Conservation (phyloP, 768 basidiomycete genomes). For the Coprinopsis strossmayeri region DNA sequence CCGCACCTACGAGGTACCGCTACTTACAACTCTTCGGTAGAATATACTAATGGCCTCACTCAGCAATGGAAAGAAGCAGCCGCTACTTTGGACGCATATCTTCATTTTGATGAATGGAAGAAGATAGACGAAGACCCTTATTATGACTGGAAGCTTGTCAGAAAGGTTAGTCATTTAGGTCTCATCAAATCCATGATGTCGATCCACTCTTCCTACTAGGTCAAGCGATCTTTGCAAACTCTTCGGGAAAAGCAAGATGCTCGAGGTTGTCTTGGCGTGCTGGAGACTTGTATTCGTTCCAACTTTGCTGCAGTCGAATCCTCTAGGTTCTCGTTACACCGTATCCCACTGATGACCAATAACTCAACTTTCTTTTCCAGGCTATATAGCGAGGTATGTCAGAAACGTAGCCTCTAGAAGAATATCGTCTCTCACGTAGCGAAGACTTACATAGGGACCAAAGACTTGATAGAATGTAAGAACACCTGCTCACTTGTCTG, state of each 20-base stretch:
- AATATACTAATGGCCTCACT: not conserved
- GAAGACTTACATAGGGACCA: slow-evolving; percentile 90
- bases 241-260: slow-evolving; percentile 75
- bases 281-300: slow-evolving; percentile 84
- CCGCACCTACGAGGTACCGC: slow-evolving; percentile 57
- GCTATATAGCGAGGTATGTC: slow-evolving; percentile 82
- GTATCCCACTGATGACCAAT: not conserved
- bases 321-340: slow-evolving; percentile 39
- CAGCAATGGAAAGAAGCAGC: slow-evolving; percentile 90
- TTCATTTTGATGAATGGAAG: slow-evolving; percentile 91
- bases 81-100: slow-evolving; percentile 66
- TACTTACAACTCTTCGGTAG: not conserved
- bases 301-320: slow-evolving; percentile 96
- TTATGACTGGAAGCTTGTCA: slow-evolving; percentile 87
- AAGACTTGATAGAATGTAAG: slow-evolving; percentile 80
- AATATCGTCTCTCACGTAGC: slow-evolving; percentile 10
- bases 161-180: slow-evolving; percentile 40
- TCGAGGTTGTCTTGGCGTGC: slow-evolving; percentile 79
- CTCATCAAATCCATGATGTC: not conserved
- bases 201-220: slow-evolving; percentile 31
- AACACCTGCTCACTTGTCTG: too few relatives aligned
- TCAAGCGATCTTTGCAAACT: slow-evolving; percentile 64
- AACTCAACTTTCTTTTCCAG: not conserved
- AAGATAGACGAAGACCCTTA: slow-evolving; percentile 78
- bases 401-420: slow-evolving; percentile 5